These are phyloP conservation scores for Colletotrichum camelliae DNA, from an alignment of 2,329 filamentous ascomycete genomes.

Conservation along the genomic window DNA sequence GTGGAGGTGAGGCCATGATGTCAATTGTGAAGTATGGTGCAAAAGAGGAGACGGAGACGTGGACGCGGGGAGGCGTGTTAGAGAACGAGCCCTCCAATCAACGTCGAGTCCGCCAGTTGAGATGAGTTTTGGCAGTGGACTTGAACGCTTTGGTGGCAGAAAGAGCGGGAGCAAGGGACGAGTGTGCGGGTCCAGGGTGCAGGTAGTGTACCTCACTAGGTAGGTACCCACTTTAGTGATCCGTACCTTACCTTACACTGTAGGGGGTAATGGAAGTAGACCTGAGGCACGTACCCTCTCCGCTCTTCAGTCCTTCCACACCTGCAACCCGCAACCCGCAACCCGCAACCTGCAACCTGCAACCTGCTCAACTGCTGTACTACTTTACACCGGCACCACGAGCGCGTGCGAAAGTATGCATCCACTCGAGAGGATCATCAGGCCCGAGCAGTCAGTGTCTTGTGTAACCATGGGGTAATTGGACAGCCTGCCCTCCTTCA, in stretches of 20 bases:
- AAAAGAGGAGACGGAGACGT: not conserved
- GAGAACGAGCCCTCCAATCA: not conserved
- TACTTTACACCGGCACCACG: not conserved
- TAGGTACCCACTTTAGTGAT: too few species aligned
- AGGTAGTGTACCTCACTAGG: too few species aligned
- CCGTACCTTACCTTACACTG: too few species aligned
- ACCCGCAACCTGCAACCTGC: not conserved
- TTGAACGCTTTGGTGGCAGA: slow-evolving; percentile 5
- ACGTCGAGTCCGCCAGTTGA: not conserved
- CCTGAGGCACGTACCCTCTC: not conserved
- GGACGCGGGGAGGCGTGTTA: not conserved
- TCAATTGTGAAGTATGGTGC: not conserved
- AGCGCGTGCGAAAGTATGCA: not conserved
- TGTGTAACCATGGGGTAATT: not conserved
- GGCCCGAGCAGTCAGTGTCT: not conserved
- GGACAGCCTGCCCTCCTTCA: not conserved
- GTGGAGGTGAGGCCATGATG: not conserved
- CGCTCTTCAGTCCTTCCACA: not conserved
- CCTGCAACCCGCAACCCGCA: not conserved
- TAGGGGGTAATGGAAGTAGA: not conserved
- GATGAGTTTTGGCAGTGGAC: not conserved
- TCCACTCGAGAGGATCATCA: not conserved
- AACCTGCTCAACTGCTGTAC: not conserved
- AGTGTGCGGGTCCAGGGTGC: not conserved
- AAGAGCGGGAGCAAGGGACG: slow-evolving; percentile 7